phyloP scores from a whole-genome alignment of 805 yeast genomes.

The Wickerhamomyces bisporus region DNA sequence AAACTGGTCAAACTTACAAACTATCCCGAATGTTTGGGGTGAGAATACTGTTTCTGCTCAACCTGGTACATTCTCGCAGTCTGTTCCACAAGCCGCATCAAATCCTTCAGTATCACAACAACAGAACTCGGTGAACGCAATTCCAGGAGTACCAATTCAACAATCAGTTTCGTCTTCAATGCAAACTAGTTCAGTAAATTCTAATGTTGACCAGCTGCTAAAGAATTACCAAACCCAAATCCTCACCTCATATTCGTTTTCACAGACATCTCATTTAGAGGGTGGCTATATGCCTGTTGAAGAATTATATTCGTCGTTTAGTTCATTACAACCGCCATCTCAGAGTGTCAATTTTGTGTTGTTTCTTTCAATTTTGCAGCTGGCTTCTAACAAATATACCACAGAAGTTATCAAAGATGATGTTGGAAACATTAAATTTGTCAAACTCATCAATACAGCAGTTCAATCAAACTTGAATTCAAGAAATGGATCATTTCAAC shows the following conservation, averaged over 20 bases:
- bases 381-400: slow-evolving; percentile 8
- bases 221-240: slow-evolving; percentile 9
- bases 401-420: slow-evolving; percentile 9
- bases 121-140: not conserved
- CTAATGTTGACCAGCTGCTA: slow-evolving; percentile 3
- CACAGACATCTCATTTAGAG: slow-evolving; percentile 2
- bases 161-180: not conserved
- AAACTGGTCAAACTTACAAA: not conserved
- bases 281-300: slow-evolving; percentile 9
- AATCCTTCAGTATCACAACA: not conserved
- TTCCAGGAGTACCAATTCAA: not conserved
- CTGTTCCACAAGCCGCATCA: not conserved
- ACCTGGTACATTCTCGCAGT: not conserved
- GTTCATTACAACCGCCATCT: slow-evolving; percentile 1
- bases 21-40: not conserved
- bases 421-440: slow-evolving; percentile 11
- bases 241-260: slow-evolving; percentile 7
- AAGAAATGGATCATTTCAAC: not conserved
- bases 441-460: slow-evolving; percentile 7
- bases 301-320: slow-evolving; percentile 4
- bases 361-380: slow-evolving; percentile 11
- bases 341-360: slow-evolving; percentile 2
- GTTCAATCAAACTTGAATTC: not conserved
- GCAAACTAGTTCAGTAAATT: not conserved
- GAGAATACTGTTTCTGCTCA: not conserved